Conservation (phyloP, 495 filamentous ascomycete species). For the Bryoglossum gracile region DNA sequence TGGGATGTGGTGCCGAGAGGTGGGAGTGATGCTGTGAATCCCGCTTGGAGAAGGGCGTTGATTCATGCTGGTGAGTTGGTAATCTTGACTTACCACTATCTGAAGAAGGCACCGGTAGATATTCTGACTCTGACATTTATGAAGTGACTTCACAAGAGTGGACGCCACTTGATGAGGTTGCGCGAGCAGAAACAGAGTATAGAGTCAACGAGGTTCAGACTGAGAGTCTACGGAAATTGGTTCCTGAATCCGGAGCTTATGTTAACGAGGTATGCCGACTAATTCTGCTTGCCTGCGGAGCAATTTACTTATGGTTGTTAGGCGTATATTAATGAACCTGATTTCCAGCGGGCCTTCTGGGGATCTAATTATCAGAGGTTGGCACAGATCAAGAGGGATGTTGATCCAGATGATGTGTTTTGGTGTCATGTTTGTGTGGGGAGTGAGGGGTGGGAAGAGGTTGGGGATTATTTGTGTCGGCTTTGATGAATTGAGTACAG, state of each 20-base stretch:
- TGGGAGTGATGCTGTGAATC: slow-evolving; percentile 25
- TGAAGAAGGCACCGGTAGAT: not conserved
- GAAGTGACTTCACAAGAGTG: slow-evolving; percentile 4
- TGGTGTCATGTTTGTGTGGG: slow-evolving; percentile 55
- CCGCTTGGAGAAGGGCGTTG: slow-evolving; percentile 38
- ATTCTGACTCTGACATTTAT: not conserved
- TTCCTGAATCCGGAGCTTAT: slow-evolving; percentile 15
- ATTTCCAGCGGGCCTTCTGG: slow-evolving; percentile 45
- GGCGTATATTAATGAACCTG: slow-evolving; percentile 37
- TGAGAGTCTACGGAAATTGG: slow-evolving; percentile 11
- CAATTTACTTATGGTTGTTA: too few species aligned
- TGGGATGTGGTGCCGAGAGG: slow-evolving; percentile 11
- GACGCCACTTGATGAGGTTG: slow-evolving; percentile 2
- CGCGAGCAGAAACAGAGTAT: not conserved
- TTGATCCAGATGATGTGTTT: slow-evolving; percentile 52
- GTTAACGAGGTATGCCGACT: slow-evolving; percentile 28
- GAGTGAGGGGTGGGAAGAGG: slow-evolving; percentile 50
- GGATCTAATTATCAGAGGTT: slow-evolving; percentile 43
- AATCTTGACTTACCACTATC: too few species aligned
- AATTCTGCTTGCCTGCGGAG: not conserved
- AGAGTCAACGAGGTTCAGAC: slow-evolving; percentile 3
- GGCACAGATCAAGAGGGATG: slow-evolving; percentile 39
- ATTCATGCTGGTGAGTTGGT: slow-evolving; percentile 25
- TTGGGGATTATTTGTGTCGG: slow-evolving; percentile 27
- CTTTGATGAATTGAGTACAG: too few species aligned